Base-by-base conservation (phyloP, 768 basidiomycete genomes). In the Leccinum disarticulatum region DNA sequence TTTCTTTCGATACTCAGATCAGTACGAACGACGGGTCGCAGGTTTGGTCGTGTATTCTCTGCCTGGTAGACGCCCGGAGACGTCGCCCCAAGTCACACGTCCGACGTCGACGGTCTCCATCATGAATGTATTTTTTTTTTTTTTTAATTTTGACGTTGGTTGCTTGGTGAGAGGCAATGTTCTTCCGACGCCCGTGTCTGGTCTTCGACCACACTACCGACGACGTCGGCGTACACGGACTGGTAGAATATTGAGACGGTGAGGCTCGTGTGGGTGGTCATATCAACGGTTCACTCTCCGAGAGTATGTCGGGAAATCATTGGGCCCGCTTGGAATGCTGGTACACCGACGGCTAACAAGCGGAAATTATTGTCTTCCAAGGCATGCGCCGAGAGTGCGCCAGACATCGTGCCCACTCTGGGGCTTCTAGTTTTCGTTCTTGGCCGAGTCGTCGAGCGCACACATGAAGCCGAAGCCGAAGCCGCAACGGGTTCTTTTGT, bases 301-400 rank as follows among this genome's bases (percentile, higher is more conserved):
- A 13, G 10, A 14, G 15, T 6, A 13, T 14, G 19, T n/a, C 10
- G 31, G 52, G 53, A 41, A 43, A 61, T 43, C 22, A 22, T 22
- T 22, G 33, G 48, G 6, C 2, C 60, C 30, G 1, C 59, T 46
- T 41, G 28, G 52, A 52, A 63, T 31, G 61, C 30, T 15, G 51
- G 17, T 51, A n/a, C 28, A 27, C n/a, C 10, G 10, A 46, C 36
- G 61, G 30, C 38, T 15, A 11, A 3, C 17, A 22, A 19, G 33
- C 54, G 61, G 61, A 52, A 41, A 62, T 62, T 63, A 58, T 35
- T 9, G 19, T 52, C n/a, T 58, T 58, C n/a, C 25, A 35, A 30
- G 28, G 14, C 4, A 43, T 43, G n/a, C 10, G 41, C 41, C n/a
- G 10, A 43, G 41, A 19, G 41, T 43, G 38, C 38, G 38, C 38